Base-by-base conservation (phyloP, 257 asterid genomes). In the Gentiana macrophylla region DNA sequence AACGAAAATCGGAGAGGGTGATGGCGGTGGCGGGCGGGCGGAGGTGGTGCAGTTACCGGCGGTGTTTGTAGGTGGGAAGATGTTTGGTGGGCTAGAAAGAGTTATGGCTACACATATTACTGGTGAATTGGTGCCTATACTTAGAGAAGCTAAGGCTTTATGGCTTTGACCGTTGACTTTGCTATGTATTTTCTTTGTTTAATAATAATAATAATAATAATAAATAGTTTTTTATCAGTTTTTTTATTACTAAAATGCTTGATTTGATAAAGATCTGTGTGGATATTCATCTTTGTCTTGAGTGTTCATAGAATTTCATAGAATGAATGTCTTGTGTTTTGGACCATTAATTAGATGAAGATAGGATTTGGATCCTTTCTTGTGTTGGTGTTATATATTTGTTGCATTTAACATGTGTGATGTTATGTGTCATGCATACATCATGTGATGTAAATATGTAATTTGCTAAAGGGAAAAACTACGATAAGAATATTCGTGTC, bases 81-180 rank as follows among this genome's bases (percentile, higher is more conserved):
- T 78, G 74, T 78, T 89, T 10, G 97, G 97, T 6, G 97, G 97
- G 32, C 66, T 86, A 45, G 94, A 89, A 32, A 80, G 74, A 62
- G 67, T 89, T 37, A 84, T 89, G 79, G 74, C 78, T 1, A 82
- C 88, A 32, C 94, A 86, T 71, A 86, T 89, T 34, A 73, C 88
- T 38, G 97, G 97, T 52, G 88, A 80, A 49, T 62, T 89, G 77
- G 94, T 89, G 68, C 95, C 95, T 3, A 65, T 61, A 38, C 61
- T 89, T 49, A 86, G 74, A 73, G 63, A 72, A 53, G 97, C 94
- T 35, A 63, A 80, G 37, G 95, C 95, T 53, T 60, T 86, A 5
- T 89, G 95, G 97, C 97, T 89, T 55, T 86, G 81, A 87, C 13
- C 1, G 60, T 62, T 62, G 67, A 62, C 67, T 33, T 37, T 2